Conservation (phyloP, 2,329 filamentous ascomycete genomes). For the Colletotrichum musae region DNA sequence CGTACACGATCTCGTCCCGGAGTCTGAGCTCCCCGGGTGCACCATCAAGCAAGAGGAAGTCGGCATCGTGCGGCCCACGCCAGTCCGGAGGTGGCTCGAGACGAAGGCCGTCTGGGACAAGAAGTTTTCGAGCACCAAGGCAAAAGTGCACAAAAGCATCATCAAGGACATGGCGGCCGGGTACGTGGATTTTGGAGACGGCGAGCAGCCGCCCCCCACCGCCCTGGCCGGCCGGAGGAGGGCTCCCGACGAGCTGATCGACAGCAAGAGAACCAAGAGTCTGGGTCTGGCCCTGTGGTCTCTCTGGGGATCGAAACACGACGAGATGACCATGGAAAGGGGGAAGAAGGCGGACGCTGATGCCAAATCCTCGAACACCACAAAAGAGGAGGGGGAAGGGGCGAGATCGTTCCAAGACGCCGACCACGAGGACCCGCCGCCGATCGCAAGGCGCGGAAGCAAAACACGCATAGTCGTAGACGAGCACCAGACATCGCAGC, state of each 20-base stretch:
- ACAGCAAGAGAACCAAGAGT: constrained; percentile 74
- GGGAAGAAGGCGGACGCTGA: constrained; percentile 65
- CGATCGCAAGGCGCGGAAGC: constrained; percentile 57
- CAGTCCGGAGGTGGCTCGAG: constrained; percentile 86
- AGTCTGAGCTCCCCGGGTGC: constrained; percentile 76
- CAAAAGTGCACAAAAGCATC: constrained; percentile 80
- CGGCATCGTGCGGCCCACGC: constrained; percentile 84
- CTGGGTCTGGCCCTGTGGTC: constrained; percentile 88
- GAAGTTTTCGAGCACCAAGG: constrained; percentile 78
- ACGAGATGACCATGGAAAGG: constrained; percentile 78
- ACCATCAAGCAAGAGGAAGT: constrained; percentile 75
- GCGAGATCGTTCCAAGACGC: constrained; percentile 59
- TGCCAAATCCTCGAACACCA: constrained; percentile 50
- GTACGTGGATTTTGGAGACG: constrained; percentile 78
- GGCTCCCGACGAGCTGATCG: constrained; percentile 60
- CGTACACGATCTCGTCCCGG: constrained; percentile 76
- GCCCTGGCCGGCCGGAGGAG: constrained; percentile 82
- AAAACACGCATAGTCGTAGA: constrained; percentile 64
- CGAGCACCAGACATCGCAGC: constrained; percentile 59
- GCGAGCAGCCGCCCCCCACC: constrained; percentile 86
- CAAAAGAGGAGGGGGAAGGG: constrained; percentile 58
- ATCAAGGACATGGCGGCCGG: constrained; percentile 80
- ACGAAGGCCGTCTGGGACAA: constrained; percentile 81
- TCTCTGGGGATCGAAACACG: constrained; percentile 90
- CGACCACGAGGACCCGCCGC: constrained; percentile 52